Evolutionary conservation across 441 rosid genomes (phyloP).

Genomic region (Theobroma grandiflorum): DNA sequence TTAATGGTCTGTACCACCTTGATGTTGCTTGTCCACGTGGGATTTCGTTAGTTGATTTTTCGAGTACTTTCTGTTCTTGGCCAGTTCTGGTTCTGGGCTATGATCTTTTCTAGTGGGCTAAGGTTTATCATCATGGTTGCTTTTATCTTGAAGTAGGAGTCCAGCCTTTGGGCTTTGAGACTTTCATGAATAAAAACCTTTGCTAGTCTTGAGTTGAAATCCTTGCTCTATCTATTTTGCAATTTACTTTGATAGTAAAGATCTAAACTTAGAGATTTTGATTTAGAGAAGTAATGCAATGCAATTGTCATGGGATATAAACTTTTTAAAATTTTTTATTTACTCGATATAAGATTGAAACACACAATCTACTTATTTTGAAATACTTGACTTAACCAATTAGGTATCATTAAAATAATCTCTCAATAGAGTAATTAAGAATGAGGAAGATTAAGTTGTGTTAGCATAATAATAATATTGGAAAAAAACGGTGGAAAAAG

Average conservation of each 20-base stretch:
- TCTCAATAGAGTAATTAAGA: too few species aligned
- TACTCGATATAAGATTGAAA: neutral
- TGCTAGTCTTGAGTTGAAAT: too few species aligned
- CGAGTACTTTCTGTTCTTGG: neutral
- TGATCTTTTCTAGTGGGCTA: neutral
- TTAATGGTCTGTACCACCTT: neutral
- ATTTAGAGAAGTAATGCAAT: too few species aligned
- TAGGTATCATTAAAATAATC: too few species aligned
- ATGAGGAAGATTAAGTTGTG: neutral
- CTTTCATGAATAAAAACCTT: neutral
- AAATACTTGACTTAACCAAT: neutral
- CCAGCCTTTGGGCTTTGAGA: slow-evolving; percentile 13
- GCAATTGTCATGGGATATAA: neutral
- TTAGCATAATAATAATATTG: neutral
- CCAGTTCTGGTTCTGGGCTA: too few species aligned
- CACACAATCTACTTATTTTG: neutral
- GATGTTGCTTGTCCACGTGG: neutral
- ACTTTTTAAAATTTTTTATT: too few species aligned
- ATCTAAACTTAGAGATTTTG: too few species aligned
- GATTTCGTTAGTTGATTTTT: neutral
- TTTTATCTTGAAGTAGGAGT: neutral
- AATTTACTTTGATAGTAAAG: too few species aligned
- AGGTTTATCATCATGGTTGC: neutral
- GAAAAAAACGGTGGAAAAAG: neutral
- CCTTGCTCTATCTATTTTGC: too few species aligned